Base-by-base conservation (phyloP, 257 asterid genomes). In the Solanum lycopersicoides region DNA sequence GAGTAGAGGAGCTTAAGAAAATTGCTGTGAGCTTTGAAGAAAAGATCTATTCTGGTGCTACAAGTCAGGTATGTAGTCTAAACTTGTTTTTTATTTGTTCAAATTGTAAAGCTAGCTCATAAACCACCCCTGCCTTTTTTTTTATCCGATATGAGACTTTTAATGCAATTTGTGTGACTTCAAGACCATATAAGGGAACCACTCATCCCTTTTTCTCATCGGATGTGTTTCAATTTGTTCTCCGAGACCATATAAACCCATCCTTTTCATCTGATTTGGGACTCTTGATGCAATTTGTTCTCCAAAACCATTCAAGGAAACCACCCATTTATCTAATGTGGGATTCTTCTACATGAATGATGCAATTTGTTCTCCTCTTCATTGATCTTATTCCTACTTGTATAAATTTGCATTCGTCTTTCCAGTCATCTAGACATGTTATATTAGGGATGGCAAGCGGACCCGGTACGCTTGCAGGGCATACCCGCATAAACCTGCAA, bases 11-110 rank as follows among this genome's bases (percentile, higher is more conserved):
- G 90, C 96, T 97, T n/a, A 93, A 95, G 89, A 93, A 97, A 89
- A 97, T 93, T 87, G 96, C 98, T 76, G 88, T 94, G 66, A 92
- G 96, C 91, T 93, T 94, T 92, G 98, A 95, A 93, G 98, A 96
- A 88, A 95, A 95, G 86, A 95, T 92, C 85, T 94, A 92, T 89
- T 72, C 92, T 82, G 96, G 95, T 53, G 98, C 98, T 59, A 94
- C 94, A 82, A 94, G 94, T 88, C 98, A 95, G 96, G 98, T 94
- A 89, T 79, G 53, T 16, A 32, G 30, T 41, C 72, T 84, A 14
- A 42, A 44, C 83, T 77, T n/a, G 10, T 42, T 77, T 77, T n/a
- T 42, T 12, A 42, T 28, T 77, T 77, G 83, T 77, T 44, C 32
- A 14, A n/a, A 42, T 66, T 60, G 14, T 23, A 60, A 21, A 60